Percentiles rank a stretch among this genome's conserved stretches.
Evolutionary conservation across 495 filamentous ascomycete genomes (phyloP).

Genomic region (Aspergillus biplanus): DNA sequence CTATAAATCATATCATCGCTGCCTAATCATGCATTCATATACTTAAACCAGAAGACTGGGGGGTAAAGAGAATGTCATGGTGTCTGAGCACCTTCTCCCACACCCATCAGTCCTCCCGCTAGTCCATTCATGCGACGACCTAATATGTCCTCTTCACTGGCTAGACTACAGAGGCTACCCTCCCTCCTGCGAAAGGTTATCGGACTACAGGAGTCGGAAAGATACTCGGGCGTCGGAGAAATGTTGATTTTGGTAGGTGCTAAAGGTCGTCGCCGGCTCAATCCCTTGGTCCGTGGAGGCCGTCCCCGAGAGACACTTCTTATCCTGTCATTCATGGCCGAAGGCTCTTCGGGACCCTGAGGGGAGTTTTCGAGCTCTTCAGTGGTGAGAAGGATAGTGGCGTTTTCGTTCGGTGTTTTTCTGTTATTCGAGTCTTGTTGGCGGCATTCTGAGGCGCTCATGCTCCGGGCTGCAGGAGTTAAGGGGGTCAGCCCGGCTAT

Average conservation of each 20-base stretch:
- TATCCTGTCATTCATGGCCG: background rate
- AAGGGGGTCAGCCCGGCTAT: slow-evolving; percentile 45
- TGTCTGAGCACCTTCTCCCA: slow-evolving; percentile 50
- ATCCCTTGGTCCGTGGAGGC: slow-evolving; percentile 5
- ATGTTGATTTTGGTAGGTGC: slow-evolving; percentile 31
- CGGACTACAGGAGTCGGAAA: slow-evolving; percentile 30
- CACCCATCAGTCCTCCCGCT: slow-evolving; percentile 75
- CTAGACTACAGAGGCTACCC: slow-evolving; percentile 70
- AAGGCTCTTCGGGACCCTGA: slow-evolving; percentile 5
- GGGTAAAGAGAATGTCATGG: slow-evolving; percentile 23
- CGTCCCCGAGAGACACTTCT: slow-evolving; percentile 18
- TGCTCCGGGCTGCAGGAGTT: slow-evolving; percentile 20
- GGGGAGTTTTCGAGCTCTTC: slow-evolving; percentile 1
- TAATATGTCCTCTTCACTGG: slow-evolving; percentile 82
- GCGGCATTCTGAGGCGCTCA: background rate
- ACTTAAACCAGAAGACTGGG: background rate
- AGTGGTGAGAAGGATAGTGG: background rate
- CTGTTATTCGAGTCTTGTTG: background rate
- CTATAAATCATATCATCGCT: background rate
- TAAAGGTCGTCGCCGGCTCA: slow-evolving; percentile 18
- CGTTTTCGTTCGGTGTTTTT: too few species aligned
- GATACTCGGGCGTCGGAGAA: slow-evolving; percentile 30
- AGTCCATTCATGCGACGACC: slow-evolving; percentile 84
- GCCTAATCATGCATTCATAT: background rate
- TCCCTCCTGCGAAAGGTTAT: slow-evolving; percentile 36